Evolutionary conservation across 164 flowering plant genomes (phyloP), one percentile per base, ranked within the genome.

Genomic region (Kalanchoe fedtschenkoi): DNA sequence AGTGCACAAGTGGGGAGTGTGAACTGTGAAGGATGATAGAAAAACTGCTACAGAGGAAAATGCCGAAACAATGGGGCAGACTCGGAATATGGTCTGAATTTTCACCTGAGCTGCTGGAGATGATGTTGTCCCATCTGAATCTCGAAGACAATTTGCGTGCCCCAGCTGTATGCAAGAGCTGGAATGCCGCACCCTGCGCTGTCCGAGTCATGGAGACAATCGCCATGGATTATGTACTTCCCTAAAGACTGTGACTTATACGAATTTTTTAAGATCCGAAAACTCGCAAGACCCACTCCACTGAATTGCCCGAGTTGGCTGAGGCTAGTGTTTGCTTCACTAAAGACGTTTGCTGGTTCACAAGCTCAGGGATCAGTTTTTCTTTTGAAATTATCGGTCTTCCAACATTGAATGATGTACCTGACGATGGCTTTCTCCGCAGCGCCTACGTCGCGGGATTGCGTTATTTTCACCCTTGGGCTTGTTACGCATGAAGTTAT

Each of bases 251-350:
- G 3, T 22, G 43, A 10, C 37, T 13, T 61, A 37, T 37, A 11
- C 19, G 63, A 61, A 17, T 61, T 61, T n/a, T n/a, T 26, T 41
- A 61, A 38, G 63, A 61, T 34, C 63, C 63, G 2, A 34, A 2
- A 38, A 10, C 5, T 16, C 51, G 43, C 43, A 34, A 37, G 30
- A 34, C n/a, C 29, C 28, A 21, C 19, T 61, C 22, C 19, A 4
- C 22, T 19, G 19, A 61, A 4, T 28, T 61, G 33, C 63, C 63
- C 1, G 47, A 37, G 17, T 28, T 61, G 33, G 39, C 3, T 0
- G 14, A 38, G 14, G 38, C 63, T 8, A 29, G 11, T 9, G 43
- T 21, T n/a, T 61, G 43, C 15, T 61, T 13, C 38, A 22, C 5
- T 39, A 38, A 61, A 33, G 24, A 61, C 29, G 63, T 47, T 61